Evolutionary conservation across 257 asterid genomes (phyloP).

Genomic region (Pogostemon cablin): DNA sequence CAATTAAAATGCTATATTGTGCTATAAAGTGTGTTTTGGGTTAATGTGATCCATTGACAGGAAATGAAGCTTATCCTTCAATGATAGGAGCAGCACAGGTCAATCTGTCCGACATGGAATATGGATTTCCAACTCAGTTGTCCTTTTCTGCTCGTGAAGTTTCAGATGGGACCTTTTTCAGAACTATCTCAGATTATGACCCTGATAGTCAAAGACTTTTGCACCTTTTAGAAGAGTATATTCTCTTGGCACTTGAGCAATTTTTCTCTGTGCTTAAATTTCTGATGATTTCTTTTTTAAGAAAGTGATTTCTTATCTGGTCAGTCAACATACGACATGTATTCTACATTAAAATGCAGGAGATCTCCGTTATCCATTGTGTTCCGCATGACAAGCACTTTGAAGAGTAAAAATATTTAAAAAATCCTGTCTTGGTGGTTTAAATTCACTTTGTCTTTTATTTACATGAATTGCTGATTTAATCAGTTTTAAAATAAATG

Average conservation of each 20-base stretch:
- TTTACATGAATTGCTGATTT: slow-evolving; percentile 12
- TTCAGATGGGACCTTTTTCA: slow-evolving; percentile 89
- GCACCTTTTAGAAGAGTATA: slow-evolving; percentile 75
- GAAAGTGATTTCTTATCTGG: slow-evolving; percentile 27
- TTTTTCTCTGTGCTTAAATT: slow-evolving; percentile 31
- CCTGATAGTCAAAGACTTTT: slow-evolving; percentile 78
- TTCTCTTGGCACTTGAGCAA: slow-evolving; percentile 24
- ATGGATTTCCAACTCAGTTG: slow-evolving; percentile 79
- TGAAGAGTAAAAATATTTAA: background rate
- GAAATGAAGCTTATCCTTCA: slow-evolving; percentile 84
- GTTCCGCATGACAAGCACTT: slow-evolving; percentile 26
- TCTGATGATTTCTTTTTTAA: slow-evolving; percentile 29
- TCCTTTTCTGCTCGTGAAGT: slow-evolving; percentile 98
- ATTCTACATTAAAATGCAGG: slow-evolving; percentile 1
- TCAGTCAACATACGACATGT: slow-evolving; percentile 26
- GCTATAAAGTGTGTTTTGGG: slow-evolving; percentile 30
- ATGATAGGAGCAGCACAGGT: slow-evolving; percentile 51
- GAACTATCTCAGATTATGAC: slow-evolving; percentile 79
- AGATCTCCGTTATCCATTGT: slow-evolving; percentile 7
- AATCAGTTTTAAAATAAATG: slow-evolving; percentile 9
- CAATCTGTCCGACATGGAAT: slow-evolving; percentile 68
- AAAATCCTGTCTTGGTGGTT: slow-evolving; percentile 10
- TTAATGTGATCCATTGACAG: slow-evolving; percentile 44
- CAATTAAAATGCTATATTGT: slow-evolving; percentile 24
- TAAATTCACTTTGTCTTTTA: slow-evolving; percentile 9